phyloP scores from a whole-genome alignment of 352 stramenopile species.

The Phytopythium helicoides region DNA sequence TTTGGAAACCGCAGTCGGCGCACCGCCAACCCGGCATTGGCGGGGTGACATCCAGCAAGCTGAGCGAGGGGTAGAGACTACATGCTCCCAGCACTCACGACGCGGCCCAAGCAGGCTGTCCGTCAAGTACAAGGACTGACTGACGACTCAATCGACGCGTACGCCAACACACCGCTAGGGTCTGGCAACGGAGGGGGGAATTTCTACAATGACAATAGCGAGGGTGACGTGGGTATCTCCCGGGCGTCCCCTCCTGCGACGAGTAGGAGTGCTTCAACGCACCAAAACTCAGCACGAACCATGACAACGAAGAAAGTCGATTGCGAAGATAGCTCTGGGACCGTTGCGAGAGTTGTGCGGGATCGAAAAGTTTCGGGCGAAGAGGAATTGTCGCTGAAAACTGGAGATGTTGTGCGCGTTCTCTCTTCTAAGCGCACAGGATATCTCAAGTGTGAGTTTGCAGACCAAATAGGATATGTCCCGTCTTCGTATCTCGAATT shows the following conservation, averaged over 20 bases:
- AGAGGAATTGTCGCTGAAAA: conserved; percentile 63
- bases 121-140: conserved; percentile 78
- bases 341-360: conserved; percentile 57
- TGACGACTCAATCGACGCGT: conserved; percentile 87
- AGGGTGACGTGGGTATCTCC: conserved; percentile 18
- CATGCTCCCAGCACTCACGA: conserved; percentile 82
- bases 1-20: not conserved
- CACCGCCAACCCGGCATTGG: not conserved
- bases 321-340: conserved; percentile 16
- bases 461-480: conserved; percentile 69
- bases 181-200: conserved; percentile 11
- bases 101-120: conserved; percentile 80
- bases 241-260: conserved; percentile 18
- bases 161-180: conserved; percentile 58
- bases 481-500: conserved; percentile 86
- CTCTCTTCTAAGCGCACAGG: conserved; percentile 77
- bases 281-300: conserved; percentile 7
- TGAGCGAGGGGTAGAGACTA: no score
- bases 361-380: conserved; percentile 76
- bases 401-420: conserved; percentile 68
- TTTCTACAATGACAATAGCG: conserved; percentile 62
- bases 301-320: conserved; percentile 16
- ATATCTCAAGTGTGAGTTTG: conserved; percentile 81
- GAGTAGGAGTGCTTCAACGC: conserved; percentile 4
- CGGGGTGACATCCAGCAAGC: no score